Conservation (phyloP, 2,329 filamentous ascomycete species). For the Penicillium corylophilum region DNA sequence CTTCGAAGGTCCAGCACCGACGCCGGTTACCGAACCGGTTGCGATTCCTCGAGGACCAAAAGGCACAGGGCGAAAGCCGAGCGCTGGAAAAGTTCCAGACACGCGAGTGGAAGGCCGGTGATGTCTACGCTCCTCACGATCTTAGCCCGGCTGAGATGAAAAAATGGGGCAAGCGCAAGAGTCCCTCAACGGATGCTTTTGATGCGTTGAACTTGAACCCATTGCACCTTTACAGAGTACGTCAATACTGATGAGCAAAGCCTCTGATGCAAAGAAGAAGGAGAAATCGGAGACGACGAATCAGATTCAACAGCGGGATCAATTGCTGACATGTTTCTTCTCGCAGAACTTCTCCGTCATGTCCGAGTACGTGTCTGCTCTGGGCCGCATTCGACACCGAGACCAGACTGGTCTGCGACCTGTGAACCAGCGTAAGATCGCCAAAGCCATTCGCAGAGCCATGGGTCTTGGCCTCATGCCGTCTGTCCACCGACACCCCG, state of each 20-base stretch:
- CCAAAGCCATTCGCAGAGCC: constrained; percentile 85
- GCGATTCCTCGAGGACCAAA: constrained; percentile 38
- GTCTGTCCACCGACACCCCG: constrained; percentile 84
- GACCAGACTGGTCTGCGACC: constrained; percentile 74
- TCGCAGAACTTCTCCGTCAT: constrained; percentile 88
- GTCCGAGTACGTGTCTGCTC: constrained; percentile 79
- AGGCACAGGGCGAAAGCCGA: constrained; percentile 37
- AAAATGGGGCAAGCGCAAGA: constrained; percentile 68
- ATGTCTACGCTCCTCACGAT: constrained; percentile 90
- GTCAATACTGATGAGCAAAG: constrained; percentile 14
- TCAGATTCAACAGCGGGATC: not conserved
- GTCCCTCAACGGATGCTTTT: constrained; percentile 67
- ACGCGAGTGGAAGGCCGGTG: constrained; percentile 72
- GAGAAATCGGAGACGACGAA: not conserved
- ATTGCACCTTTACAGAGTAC: constrained; percentile 80
- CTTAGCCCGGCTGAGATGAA: constrained; percentile 72
- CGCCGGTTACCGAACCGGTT: constrained; percentile 33
- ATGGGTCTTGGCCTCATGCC: constrained; percentile 91
- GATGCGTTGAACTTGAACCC: constrained; percentile 79
- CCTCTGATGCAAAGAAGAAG: not conserved
- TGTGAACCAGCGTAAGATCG: constrained; percentile 88
- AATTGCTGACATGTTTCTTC: constrained; percentile 5
- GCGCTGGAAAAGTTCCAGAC: constrained; percentile 47
- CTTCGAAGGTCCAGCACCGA: constrained; percentile 20
- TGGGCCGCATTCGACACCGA: constrained; percentile 81